These are phyloP conservation scores for Pleurotus giganteus DNA, from an alignment of 768 basidiomycete genomes.

Conservation along the genomic window DNA sequence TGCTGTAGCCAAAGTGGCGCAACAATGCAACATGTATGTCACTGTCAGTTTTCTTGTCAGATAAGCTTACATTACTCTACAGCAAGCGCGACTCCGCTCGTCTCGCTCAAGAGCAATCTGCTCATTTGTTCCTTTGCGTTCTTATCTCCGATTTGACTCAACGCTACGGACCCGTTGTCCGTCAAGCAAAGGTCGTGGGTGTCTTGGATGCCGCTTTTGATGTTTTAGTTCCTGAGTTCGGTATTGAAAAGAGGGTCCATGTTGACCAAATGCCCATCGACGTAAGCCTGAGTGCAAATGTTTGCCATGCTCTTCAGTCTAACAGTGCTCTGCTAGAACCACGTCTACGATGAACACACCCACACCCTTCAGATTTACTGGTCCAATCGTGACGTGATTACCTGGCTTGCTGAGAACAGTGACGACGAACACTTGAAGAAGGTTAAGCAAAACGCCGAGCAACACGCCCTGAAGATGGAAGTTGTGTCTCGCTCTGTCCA, in stretches of 20 bases:
- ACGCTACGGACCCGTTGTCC: constrained; percentile 92
- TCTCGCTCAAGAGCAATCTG: constrained; percentile 94
- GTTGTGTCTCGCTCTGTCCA: constrained; percentile 81
- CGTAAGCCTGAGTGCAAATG: constrained; percentile 40
- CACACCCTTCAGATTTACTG: constrained; percentile 95
- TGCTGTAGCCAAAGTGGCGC: constrained; percentile 95
- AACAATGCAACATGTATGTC: constrained; percentile 94
- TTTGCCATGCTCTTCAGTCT: not conserved
- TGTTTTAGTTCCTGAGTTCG: constrained; percentile 93
- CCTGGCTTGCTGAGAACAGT: constrained; percentile 91
- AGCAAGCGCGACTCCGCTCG: constrained; percentile 90
- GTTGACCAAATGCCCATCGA: constrained; percentile 99
- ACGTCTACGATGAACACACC: constrained; percentile 93
- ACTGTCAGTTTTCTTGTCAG: not conserved
- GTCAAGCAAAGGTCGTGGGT: constrained; percentile 91
- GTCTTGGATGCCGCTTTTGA: constrained; percentile 99
- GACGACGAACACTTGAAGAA: constrained; percentile 96
- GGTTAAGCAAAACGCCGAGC: constrained; percentile 90
- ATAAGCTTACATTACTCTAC: constrained; percentile 13
- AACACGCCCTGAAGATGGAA: constrained; percentile 90
- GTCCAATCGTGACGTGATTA: constrained; percentile 92
- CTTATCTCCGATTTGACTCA: constrained; percentile 93
- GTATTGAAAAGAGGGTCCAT: constrained; percentile 98
- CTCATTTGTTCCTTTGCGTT: constrained; percentile 92
- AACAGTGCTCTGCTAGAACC: constrained; percentile 57